phyloP scores from a whole-genome alignment of 1,139 yeast genomes.

The Pichia sp. region DNA sequence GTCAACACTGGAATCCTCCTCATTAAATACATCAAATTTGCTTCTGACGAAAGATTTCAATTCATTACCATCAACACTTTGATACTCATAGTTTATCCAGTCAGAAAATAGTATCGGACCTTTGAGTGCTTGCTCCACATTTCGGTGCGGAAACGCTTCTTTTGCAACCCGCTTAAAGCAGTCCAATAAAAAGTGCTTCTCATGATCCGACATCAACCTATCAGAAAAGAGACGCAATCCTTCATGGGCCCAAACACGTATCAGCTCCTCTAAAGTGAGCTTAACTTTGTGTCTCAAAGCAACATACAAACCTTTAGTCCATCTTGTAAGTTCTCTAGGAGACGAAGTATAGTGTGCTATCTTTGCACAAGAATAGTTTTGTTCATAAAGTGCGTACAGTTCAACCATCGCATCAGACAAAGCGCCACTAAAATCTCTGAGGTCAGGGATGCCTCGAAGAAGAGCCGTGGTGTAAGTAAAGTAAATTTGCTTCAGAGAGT shows the following conservation, averaged over 20 bases:
- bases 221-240: slow-evolving; percentile 73
- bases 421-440: slow-evolving; percentile 45
- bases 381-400: slow-evolving; percentile 44
- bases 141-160: slow-evolving; percentile 41
- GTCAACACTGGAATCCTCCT: slow-evolving; percentile 61
- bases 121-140: slow-evolving; percentile 31
- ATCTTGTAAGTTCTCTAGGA: slow-evolving; percentile 88
- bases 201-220: slow-evolving; percentile 46
- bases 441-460: slow-evolving; percentile 55
- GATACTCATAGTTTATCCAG: slow-evolving; percentile 66
- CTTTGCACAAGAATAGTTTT: slow-evolving; percentile 30
- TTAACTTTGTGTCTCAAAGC: slow-evolving; percentile 36
- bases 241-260: slow-evolving; percentile 78
- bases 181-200: slow-evolving; percentile 45
- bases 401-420: slow-evolving; percentile 64
- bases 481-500: slow-evolving; percentile 65
- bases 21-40: slow-evolving; percentile 64
- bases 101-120: slow-evolving; percentile 60
- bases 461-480: slow-evolving; percentile 49
- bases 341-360: slow-evolving; percentile 68
- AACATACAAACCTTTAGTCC: slow-evolving; percentile 72
- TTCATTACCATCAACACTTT: slow-evolving; percentile 44
- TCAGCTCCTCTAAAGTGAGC: slow-evolving; percentile 28
- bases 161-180: slow-evolving; percentile 34
- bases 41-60: slow-evolving; percentile 53